Base-by-base conservation (phyloP, 805 yeast genomes). In the Blastobotrys chiropterorum region DNA sequence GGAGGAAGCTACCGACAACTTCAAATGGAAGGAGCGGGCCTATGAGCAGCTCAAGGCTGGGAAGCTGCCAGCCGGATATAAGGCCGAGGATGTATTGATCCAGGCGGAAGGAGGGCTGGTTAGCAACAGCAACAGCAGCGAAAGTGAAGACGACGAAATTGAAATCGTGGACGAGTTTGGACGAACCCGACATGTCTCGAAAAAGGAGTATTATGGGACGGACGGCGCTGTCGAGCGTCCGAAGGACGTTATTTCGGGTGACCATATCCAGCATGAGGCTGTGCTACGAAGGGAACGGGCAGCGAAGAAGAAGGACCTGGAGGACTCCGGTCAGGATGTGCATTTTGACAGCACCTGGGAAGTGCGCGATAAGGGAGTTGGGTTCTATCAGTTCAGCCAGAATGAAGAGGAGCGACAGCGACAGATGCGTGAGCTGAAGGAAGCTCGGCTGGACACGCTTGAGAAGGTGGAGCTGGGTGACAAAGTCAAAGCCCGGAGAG, bases 301-400 rank as follows among this genome's bases (percentile, higher is more conserved):
- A 15, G 53, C 17, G 17, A 26, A 14, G 21, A 14, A 15, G 15
- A 13, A 26, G 13, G 47, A 45, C 22, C 16, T 21, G 11, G 47
- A 34, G 15, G 19, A 40, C 3, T 19, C 43, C 5, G 34, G 34
- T 11, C 39, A 5, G 14, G 57, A 55, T 21, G 39, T 13, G 11
- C 63, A 59, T 51, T 61, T 50, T 46, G 60, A 59, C 45, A 52
- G 56, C 16, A 43, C 50, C 30, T 59, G 62, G 61, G 64, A 61
- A 49, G 44, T 52, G 21, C 50, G 65, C 14, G 54, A 53, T 39
- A 38, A 47, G 22, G 64, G 64, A 3, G 62, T 50, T 15, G 65
- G 64, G 26, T 61, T 53, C 47, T 61, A 51, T 31, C 45, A 49
- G 49, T 58, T 61, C 47, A 52, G 56, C 22, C 26, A 54, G 11